A percentile compares a stretch with the other conserved stretches of the same genome.
Conservation (phyloP, 768 basidiomycete species). For the Hygrophorus pudorinus region DNA sequence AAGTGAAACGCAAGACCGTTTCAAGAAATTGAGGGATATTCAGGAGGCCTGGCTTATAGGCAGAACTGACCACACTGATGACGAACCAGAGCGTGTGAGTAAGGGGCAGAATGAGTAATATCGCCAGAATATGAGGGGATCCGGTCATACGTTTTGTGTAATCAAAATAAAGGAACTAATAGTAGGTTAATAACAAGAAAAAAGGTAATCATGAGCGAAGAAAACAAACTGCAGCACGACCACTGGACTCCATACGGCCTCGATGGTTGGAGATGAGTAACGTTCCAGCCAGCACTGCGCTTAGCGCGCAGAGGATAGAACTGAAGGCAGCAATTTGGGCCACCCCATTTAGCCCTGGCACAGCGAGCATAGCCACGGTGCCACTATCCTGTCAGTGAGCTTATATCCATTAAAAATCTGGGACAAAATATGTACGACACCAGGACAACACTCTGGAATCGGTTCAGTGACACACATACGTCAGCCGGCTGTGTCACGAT, state of each 20-base stretch:
- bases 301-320: neutral
- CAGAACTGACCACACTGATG: neutral
- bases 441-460: neutral
- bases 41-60: no score
- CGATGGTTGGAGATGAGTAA: neutral
- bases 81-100: constrained; percentile 1
- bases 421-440: neutral
- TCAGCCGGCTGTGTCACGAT: neutral
- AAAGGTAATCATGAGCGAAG: neutral
- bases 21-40: no score
- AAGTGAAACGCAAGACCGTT: no score
- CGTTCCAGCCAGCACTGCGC: neutral
- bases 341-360: neutral
- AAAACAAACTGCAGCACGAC: neutral
- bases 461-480: neutral
- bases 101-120: neutral
- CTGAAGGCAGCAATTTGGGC: neutral
- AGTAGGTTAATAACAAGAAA: neutral
- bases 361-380: neutral
- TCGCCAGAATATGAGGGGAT: neutral
- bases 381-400: neutral
- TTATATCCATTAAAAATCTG: neutral
- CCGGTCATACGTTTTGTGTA: neutral
- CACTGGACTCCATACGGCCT: neutral
- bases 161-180: neutral